Evolutionary conservation across 2,329 filamentous ascomycete species (phyloP).

Genomic region (Xylariaceae sp.): DNA sequence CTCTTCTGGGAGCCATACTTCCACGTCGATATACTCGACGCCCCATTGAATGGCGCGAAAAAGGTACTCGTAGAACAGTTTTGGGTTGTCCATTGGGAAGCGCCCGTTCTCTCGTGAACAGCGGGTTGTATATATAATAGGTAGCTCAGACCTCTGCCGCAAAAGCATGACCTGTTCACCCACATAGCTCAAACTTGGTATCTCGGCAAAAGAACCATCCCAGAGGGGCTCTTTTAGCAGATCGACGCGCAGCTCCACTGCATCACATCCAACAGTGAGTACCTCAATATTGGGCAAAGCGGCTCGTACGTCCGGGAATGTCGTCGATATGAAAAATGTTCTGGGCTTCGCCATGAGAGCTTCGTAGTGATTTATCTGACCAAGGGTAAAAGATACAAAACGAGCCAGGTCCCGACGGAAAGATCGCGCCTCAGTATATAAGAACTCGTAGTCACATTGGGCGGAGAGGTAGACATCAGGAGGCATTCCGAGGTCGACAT

Average conservation of each 20-base stretch:
- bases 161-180: constrained; percentile 81
- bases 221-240: constrained; percentile 65
- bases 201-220: constrained; percentile 55
- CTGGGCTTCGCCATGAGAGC: constrained; percentile 70
- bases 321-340: constrained; percentile 82
- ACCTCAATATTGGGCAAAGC: constrained; percentile 83
- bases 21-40: constrained; percentile 84
- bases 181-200: constrained; percentile 78
- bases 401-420: constrained; percentile 70
- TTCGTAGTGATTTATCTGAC: constrained; percentile 72
- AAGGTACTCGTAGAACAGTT: constrained; percentile 72
- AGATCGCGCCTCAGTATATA: constrained; percentile 69
- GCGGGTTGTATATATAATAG: constrained; percentile 84
- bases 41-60: constrained; percentile 82
- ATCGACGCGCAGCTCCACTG: constrained; percentile 79
- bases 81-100: constrained; percentile 76
- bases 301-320: constrained; percentile 77
- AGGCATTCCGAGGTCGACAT: constrained; percentile 63
- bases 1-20: constrained; percentile 76
- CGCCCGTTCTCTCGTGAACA: constrained; percentile 77
- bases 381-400: constrained; percentile 73
- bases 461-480: constrained; percentile 61
- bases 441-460: constrained; percentile 77
- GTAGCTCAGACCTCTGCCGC: constrained; percentile 75
- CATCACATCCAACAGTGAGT: constrained; percentile 78